phyloP scores from a whole-genome alignment of 306 rosid species.

The Ammopiptanthus mongolicus region DNA sequence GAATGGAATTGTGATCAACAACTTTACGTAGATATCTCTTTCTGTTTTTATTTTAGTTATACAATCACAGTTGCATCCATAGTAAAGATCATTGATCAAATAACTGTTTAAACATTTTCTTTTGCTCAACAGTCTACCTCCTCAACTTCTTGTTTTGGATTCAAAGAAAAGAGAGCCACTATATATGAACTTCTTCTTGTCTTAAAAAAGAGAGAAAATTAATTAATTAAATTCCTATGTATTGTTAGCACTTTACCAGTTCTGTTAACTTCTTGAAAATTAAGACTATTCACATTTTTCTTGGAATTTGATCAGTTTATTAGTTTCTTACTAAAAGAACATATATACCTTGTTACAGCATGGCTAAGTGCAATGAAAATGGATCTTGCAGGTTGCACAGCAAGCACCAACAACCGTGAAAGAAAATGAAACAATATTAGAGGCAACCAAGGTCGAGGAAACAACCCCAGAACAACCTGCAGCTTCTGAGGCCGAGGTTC shows the following conservation, averaged over 20 bases:
- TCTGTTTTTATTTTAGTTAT: not conserved
- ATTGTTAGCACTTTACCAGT: not conserved
- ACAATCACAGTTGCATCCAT: not conserved
- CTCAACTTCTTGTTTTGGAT: not conserved
- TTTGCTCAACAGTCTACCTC: not conserved
- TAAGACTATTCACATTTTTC: not conserved
- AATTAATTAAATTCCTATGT: not conserved
- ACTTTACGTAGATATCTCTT: not conserved
- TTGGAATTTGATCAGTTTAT: not conserved
- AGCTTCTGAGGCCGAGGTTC: slow-evolving; percentile 7
- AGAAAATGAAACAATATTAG: slow-evolving; percentile 41
- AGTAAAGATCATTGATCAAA: not conserved
- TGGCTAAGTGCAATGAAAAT: not conserved
- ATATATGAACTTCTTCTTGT: no score
- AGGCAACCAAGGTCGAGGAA: slow-evolving; percentile 39
- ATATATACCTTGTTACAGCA: not conserved
- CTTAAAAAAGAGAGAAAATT: no score
- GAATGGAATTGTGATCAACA: not conserved
- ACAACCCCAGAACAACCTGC: slow-evolving; percentile 30
- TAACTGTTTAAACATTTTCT: not conserved
- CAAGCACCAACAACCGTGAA: slow-evolving; percentile 27
- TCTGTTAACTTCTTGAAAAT: not conserved
- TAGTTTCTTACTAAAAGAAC: not conserved
- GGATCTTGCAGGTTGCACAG: slow-evolving; percentile 54
- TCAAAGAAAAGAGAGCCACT: not conserved